A percentile compares a stretch with the other conserved stretches of the same genome.
These are phyloP conservation scores for Serendipita sp. DNA, from an alignment of 768 basidiomycete species.

Conservation along the genomic window DNA sequence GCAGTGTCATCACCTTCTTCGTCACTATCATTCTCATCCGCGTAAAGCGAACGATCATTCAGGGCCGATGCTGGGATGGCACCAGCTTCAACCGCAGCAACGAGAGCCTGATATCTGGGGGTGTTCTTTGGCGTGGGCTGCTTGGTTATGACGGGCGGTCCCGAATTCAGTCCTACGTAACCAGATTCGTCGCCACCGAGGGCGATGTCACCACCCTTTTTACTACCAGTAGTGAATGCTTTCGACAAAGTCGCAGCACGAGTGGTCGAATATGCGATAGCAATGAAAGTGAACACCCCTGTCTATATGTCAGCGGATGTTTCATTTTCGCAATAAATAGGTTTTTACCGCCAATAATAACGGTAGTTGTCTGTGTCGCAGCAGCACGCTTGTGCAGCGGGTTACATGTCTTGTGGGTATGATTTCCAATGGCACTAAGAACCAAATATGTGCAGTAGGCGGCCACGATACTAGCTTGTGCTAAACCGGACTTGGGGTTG, in stretches of 20 bases:
- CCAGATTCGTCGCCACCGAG: slow-evolving; percentile 42
- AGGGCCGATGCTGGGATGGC: slow-evolving; percentile 89
- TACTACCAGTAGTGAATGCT: slow-evolving; percentile 65
- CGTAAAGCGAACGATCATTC: background rate
- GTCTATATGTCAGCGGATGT: background rate
- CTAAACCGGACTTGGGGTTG: slow-evolving; percentile 88
- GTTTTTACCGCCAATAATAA: slow-evolving; percentile 54
- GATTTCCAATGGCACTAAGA: slow-evolving; percentile 86
- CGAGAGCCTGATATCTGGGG: slow-evolving; percentile 81
- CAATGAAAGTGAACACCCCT: slow-evolving; percentile 85
- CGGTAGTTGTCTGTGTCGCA: slow-evolving; percentile 68
- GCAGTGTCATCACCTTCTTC: slow-evolving; percentile 45
- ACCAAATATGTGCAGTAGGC: slow-evolving; percentile 94
- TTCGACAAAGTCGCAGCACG: slow-evolving; percentile 91
- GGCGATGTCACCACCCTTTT: slow-evolving; percentile 46
- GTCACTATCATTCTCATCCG: slow-evolving; percentile 39
- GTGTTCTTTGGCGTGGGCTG: slow-evolving; percentile 76
- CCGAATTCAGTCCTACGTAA: slow-evolving; percentile 32
- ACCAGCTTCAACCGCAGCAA: slow-evolving; percentile 93
- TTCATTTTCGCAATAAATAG: background rate
- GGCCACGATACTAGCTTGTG: slow-evolving; percentile 93
- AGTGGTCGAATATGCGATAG: slow-evolving; percentile 94
- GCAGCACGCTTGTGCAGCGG: slow-evolving; percentile 54
- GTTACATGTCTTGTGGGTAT: slow-evolving; percentile 71
- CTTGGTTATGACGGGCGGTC: slow-evolving; percentile 41